Percentiles rank a stretch among this genome's conserved stretches.
These are phyloP conservation scores for Apocynum venetum DNA, from an alignment of 257 asterid genomes.

Conservation along the genomic window DNA sequence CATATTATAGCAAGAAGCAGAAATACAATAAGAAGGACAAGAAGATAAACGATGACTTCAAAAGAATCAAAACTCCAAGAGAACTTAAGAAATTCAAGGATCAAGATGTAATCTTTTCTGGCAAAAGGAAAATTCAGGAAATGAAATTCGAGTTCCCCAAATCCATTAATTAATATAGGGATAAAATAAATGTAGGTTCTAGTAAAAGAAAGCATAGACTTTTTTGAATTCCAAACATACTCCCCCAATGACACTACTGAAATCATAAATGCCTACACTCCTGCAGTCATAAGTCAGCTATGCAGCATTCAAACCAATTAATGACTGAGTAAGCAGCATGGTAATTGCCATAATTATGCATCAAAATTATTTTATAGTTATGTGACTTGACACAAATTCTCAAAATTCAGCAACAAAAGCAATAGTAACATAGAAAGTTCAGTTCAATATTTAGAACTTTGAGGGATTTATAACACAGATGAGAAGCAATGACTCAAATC, in stretches of 20 bases:
- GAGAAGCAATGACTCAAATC: not conserved
- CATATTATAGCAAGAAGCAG: constrained; percentile 1
- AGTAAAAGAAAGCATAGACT: not conserved
- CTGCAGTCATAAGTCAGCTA: not conserved
- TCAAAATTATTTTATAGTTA: not conserved
- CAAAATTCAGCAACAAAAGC: not conserved
- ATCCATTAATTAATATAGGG: not conserved
- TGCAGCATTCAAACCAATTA: not conserved
- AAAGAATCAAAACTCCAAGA: not conserved
- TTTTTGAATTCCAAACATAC: not conserved
- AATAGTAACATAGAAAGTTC: not conserved
- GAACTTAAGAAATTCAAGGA: not conserved
- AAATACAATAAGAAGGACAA: constrained; percentile 1
- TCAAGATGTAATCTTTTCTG: not conserved
- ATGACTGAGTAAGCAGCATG: not conserved
- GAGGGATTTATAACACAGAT: not conserved
- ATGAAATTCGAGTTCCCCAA: not conserved
- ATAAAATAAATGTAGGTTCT: not conserved
- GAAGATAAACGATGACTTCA: not conserved
- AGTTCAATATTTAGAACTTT: not conserved
- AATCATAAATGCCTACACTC: not conserved
- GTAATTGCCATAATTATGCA: not conserved
- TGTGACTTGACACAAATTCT: not conserved
- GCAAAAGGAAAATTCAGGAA: not conserved
- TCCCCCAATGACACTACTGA: not conserved